Conservation (phyloP, 768 basidiomycete species). For the Auricularia sp. region DNA sequence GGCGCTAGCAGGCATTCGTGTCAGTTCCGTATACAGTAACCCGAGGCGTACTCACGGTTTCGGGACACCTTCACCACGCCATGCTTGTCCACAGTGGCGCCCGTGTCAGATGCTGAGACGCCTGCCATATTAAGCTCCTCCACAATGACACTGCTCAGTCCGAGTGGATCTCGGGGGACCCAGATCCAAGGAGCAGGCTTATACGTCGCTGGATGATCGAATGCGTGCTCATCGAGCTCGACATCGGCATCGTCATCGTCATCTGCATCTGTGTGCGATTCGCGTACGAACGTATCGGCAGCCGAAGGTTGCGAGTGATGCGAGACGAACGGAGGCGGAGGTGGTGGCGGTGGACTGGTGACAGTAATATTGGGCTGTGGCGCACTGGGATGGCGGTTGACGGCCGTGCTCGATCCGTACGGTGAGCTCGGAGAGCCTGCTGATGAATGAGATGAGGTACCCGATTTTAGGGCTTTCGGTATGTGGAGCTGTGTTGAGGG, state of each 20-base stretch:
- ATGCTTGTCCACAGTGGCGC: conserved; percentile 23
- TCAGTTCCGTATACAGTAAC: not conserved
- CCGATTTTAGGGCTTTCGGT: not conserved
- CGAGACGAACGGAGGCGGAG: not conserved
- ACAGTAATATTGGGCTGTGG: not conserved
- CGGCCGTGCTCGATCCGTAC: not conserved
- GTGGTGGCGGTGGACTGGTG: not conserved
- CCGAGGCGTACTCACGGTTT: conserved; percentile 6
- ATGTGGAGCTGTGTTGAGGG: not conserved
- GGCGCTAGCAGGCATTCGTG: not conserved
- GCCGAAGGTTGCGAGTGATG: conserved; percentile 1
- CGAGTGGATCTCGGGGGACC: conserved; percentile 34
- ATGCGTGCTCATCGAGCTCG: conserved; percentile 22
- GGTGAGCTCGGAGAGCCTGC: not conserved
- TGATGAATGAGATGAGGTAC: not conserved
- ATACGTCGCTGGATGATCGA: conserved; percentile 40
- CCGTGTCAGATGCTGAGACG: conserved; percentile 25
- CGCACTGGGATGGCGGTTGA: not conserved
- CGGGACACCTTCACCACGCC: conserved; percentile 24
- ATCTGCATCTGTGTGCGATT: conserved; percentile 7
- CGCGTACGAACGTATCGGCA: not conserved
- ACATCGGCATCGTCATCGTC: conserved; percentile 8
- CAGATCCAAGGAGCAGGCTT: conserved; percentile 31
- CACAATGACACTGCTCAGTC: conserved; percentile 24
- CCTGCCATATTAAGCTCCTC: conserved; percentile 22